phyloP scores from a whole-genome alignment of 1,139 yeast species.

The Groenewaldozyma auringiensis region DNA sequence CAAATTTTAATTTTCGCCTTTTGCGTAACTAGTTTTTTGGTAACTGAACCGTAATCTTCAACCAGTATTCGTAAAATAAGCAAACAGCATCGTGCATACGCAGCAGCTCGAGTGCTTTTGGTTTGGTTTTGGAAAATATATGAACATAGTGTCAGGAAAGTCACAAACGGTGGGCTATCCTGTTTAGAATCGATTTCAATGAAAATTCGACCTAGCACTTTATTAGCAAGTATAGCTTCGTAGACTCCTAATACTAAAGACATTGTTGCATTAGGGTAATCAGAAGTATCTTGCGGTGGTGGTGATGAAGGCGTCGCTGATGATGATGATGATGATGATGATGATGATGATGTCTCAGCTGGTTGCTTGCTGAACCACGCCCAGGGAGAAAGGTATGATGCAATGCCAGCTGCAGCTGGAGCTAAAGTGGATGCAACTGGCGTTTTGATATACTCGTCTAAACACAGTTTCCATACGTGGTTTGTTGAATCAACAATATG shows the following conservation, averaged over 20 bases:
- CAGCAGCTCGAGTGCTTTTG: conserved; percentile 21
- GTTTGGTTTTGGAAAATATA: conserved; percentile 29
- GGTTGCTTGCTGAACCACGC: conserved; percentile 1
- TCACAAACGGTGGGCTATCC: conserved; percentile 18
- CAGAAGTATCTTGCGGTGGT: neutral
- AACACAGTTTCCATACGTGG: conserved; percentile 24
- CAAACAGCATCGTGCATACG: conserved; percentile 28
- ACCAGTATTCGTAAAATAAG: conserved; percentile 28
- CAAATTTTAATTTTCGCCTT: conserved; percentile 20
- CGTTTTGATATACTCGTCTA: conserved; percentile 15
- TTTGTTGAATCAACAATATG: conserved; percentile 27
- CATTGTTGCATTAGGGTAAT: conserved; percentile 22
- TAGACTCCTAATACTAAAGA: conserved; percentile 30
- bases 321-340: neutral
- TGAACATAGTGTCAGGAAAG: conserved; percentile 29
- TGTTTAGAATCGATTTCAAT: conserved; percentile 15
- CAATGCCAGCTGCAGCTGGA: conserved; percentile 7
- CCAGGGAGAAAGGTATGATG: neutral
- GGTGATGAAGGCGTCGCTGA: neutral
- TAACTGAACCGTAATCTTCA: conserved; percentile 24
- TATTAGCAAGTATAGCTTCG: conserved; percentile 32
- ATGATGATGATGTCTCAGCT: neutral
- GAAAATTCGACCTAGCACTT: conserved; percentile 28
- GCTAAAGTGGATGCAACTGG: conserved; percentile 8
- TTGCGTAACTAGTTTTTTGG: conserved; percentile 16